A percentile compares a stretch with the other conserved stretches of the same genome.
phyloP scores from a whole-genome alignment of 2,329 filamentous ascomycete genomes.

The Macrophomina pseudophaseolina region DNA sequence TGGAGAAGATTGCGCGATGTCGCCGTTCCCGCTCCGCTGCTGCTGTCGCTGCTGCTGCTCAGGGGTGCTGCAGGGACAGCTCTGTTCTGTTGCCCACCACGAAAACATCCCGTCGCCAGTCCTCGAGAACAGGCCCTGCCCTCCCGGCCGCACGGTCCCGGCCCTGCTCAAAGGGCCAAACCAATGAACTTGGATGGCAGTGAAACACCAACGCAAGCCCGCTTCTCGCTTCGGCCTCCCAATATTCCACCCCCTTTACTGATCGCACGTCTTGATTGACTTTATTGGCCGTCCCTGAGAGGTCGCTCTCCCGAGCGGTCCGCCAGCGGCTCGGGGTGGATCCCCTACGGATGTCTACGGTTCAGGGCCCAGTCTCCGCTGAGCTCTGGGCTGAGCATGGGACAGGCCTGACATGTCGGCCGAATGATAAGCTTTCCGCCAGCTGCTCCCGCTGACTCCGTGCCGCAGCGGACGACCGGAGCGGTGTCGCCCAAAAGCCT shows the following conservation, averaged over 20 bases:
- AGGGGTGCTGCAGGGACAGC: neutral
- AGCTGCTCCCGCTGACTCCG: neutral
- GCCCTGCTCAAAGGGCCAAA: neutral
- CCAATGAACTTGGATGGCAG: too few relatives aligned
- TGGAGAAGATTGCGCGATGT: conserved; percentile 25
- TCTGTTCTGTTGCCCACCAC: conserved; percentile 10
- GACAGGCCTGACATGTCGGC: neutral
- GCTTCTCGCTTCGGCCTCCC: neutral
- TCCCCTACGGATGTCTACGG: neutral
- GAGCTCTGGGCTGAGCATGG: conserved; percentile 13
- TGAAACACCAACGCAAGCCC: neutral
- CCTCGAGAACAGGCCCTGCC: neutral
- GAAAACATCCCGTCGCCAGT: neutral
- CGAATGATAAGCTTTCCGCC: conserved; percentile 16
- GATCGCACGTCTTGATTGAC: neutral
- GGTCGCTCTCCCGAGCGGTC: conserved; percentile 8
- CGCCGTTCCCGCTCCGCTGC: conserved; percentile 18
- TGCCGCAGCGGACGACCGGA: neutral
- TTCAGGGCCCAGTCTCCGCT: neutral
- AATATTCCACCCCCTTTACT: neutral
- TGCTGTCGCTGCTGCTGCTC: neutral
- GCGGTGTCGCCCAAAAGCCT: neutral
- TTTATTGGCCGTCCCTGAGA: neutral
- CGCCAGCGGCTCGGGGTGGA: neutral
- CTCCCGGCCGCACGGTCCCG: neutral